Conservation (phyloP, 2,329 filamentous ascomycete genomes). For the Fusarium albidum region DNA sequence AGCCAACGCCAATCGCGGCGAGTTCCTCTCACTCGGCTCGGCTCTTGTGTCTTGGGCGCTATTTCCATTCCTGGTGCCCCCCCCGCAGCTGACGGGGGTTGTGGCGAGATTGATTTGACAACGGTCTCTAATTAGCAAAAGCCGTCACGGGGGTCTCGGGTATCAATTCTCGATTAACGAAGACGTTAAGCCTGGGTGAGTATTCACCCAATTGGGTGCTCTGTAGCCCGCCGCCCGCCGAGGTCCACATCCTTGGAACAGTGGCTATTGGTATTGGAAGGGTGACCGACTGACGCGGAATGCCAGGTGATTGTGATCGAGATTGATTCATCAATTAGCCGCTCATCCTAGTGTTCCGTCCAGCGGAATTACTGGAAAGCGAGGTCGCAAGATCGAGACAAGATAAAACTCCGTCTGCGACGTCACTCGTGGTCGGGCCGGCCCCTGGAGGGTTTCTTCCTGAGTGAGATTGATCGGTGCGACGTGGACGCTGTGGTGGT, state of each 20-base stretch:
- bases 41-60: constrained; percentile 30
- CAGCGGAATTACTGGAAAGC: constrained; percentile 20
- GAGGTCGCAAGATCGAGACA: constrained; percentile 11
- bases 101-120: constrained; percentile 26
- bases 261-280: constrained; percentile 25
- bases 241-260: constrained; percentile 12
- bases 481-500: constrained; percentile 13
- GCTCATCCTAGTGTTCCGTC: constrained; percentile 13
- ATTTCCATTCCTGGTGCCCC: constrained; percentile 26
- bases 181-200: constrained; percentile 14
- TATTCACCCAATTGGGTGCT: constrained; percentile 23
- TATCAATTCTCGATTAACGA: constrained; percentile 32
- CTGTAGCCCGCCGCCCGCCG: constrained; percentile 12
- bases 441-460: constrained; percentile 31
- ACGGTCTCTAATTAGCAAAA: constrained; percentile 8
- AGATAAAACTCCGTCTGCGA: constrained; percentile 21
- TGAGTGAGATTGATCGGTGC: constrained; percentile 26
- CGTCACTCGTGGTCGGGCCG: constrained; percentile 31
- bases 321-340: constrained; percentile 8
- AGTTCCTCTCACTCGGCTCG: constrained; percentile 37
- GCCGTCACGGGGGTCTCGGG: constrained; percentile 27
- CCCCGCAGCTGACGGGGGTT: constrained; percentile 30
- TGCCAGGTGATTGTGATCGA: constrained; percentile 13
- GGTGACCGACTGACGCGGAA: constrained; percentile 4
- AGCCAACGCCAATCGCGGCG: constrained; percentile 36